phyloP scores from a whole-genome alignment of 139 green algal genomes.

The Chlamydomonas schloesseri region DNA sequence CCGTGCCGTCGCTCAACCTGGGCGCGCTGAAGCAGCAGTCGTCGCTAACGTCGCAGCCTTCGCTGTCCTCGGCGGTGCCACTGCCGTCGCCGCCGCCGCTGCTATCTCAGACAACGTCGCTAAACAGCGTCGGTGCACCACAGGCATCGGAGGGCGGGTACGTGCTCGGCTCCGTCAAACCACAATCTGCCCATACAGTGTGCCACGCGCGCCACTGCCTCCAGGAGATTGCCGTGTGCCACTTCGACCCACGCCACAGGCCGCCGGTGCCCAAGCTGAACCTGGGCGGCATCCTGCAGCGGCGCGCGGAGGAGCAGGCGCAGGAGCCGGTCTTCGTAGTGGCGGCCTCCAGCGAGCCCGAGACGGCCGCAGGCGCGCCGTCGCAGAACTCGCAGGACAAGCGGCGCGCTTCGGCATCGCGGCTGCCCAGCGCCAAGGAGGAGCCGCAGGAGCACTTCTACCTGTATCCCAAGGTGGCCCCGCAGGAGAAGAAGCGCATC shows the following conservation, averaged over 20 bases:
- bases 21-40: slow-evolving; percentile 17
- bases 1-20: slow-evolving; percentile 37
- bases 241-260: too few relatives aligned
- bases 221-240: too few relatives aligned
- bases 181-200: neutral
- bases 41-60: neutral
- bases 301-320: slow-evolving; percentile 26
- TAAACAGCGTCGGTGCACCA: too few relatives aligned
- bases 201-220: too few relatives aligned
- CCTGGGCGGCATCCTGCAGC: slow-evolving; percentile 35
- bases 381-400: neutral
- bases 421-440: slow-evolving; percentile 30
- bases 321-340: slow-evolving; percentile 24
- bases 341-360: neutral
- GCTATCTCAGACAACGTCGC: too few relatives aligned
- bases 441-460: slow-evolving; percentile 58
- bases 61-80: neutral
- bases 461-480: slow-evolving; percentile 53
- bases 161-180: neutral
- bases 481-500: slow-evolving; percentile 36
- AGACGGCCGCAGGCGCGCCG: neutral
- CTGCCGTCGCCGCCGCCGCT: too few relatives aligned
- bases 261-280: slow-evolving; percentile 41
- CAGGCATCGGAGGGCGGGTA: too few relatives aligned
- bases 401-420: neutral